Conservation (phyloP, 768 basidiomycete species). For the Lentinula sp. region DNA sequence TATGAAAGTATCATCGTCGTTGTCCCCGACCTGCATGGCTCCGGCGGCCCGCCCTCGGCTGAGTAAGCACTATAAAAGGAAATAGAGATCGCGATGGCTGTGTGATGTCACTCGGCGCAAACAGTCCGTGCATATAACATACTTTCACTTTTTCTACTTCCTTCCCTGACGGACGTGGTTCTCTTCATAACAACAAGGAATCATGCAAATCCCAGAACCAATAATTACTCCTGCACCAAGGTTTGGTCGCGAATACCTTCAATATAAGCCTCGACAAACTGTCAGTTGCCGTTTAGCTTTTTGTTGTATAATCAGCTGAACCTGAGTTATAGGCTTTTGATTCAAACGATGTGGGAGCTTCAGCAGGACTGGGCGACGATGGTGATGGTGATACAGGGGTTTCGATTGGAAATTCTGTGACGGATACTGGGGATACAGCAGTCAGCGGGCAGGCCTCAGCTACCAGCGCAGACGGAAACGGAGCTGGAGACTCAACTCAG, state of each 20-base stretch:
- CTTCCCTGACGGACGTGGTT: too few relatives aligned
- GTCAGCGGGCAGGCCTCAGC: neutral
- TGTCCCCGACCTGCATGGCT: too few relatives aligned
- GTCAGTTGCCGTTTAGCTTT: neutral
- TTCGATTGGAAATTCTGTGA: neutral
- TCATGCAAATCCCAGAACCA: neutral
- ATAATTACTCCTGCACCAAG: conserved; percentile 1
- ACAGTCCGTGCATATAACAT: neutral
- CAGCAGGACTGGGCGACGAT: neutral
- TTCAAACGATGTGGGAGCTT: neutral
- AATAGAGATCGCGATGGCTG: neutral
- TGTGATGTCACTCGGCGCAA: neutral
- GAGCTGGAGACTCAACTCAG: neutral
- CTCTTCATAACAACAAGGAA: neutral
- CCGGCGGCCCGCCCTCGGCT: neutral
- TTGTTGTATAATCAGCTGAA: neutral
- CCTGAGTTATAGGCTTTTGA: neutral
- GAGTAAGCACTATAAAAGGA: neutral
- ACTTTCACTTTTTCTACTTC: neutral
- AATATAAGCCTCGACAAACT: neutral
- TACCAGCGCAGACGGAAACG: neutral
- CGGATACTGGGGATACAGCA: neutral
- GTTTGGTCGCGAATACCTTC: neutral
- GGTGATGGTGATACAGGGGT: neutral
- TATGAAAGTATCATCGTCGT: too few relatives aligned